phyloP scores from a whole-genome alignment of 2,329 filamentous ascomycete species.

The Arthrinium puccinioides region DNA sequence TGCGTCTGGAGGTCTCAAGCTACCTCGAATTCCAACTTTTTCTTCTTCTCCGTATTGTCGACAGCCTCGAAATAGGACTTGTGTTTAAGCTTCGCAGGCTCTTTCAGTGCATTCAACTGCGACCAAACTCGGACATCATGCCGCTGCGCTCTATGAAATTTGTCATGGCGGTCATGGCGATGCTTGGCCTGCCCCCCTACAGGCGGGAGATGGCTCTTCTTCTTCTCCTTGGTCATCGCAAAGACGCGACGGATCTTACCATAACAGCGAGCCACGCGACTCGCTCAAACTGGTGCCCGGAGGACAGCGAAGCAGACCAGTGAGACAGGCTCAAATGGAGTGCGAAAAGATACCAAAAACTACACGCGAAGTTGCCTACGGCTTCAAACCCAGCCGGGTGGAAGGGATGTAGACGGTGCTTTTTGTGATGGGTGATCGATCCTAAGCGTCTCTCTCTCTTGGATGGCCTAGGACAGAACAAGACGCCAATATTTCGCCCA shows the following conservation, averaged over 20 bases:
- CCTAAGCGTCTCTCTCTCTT: no score
- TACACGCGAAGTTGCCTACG: constrained; percentile 1
- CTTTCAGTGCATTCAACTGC: constrained; percentile 21
- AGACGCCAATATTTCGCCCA: constrained; percentile 3
- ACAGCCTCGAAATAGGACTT: constrained; percentile 57
- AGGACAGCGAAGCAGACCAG: neutral
- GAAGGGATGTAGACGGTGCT: constrained; percentile 3
- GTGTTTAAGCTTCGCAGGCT: constrained; percentile 43
- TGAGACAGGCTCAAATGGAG: no score
- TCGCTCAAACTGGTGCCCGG: constrained; percentile 1
- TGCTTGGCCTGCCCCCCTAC: constrained; percentile 15
- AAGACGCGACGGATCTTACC: constrained; percentile 24
- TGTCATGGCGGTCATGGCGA: constrained; percentile 15
- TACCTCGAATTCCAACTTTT: constrained; percentile 58
- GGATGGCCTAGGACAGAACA: constrained; percentile 4
- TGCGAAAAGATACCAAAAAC: no score
- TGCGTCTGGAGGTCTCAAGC: constrained; percentile 5
- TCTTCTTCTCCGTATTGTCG: constrained; percentile 57
- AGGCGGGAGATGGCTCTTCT: constrained; percentile 19
- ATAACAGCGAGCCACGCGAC: constrained; percentile 12
- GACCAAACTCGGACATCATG: constrained; percentile 19
- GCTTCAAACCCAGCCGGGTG: constrained; percentile 3
- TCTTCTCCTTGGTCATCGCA: constrained; percentile 24
- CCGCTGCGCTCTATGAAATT: constrained; percentile 18
- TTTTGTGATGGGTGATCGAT: constrained; percentile 3